Evolutionary conservation across 108 stramenopile genomes (phyloP), one percentile per base, ranked within the genome.

Genomic region (Epithemia pelagica): DNA sequence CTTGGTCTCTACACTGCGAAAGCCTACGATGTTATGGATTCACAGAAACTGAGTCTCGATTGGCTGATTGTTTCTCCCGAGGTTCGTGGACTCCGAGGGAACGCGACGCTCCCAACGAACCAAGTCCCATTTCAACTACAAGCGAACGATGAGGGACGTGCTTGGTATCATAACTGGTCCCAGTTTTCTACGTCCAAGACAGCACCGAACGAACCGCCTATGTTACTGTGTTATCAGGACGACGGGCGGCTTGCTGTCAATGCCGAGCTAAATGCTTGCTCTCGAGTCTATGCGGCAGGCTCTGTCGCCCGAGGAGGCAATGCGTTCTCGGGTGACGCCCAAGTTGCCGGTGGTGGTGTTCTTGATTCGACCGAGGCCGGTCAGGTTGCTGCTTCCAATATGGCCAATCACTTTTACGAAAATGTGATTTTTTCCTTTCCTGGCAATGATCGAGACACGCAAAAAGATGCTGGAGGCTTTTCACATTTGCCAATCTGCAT

Each of bases 231-330:
- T 67, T 92, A 76, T 58, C 72, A 84, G 25, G 91, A 92, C 46
- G 91, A 92, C 69, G 91, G 91, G 19, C 60, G 86, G 29, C 67
- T 89, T 23, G 72, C 74, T 8, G 84, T 85, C 52, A 85, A 82
- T 63, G 51, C 81, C 15, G 92, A 94, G 66, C 80, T 90, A 20
- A 56, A 62, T 58, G 92, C 82, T 18, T 88, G 89, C 24, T 82
- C 84, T 1, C 67, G 73, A 10, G 72, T 94, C 0, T 94, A 77
- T 63, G 89, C 89, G 23, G 92, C 92, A 26, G 92, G 92, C 30
- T 81, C 85, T 20, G 89, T 87, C 2, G 89, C 92, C 31, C 83
- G 82, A 62, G 89, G 78, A 75, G 87, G 89, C 24, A 87, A 87
- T 73, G 56, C 69, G 1, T 54, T 64, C 20, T 90, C 86, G 21